Percentiles rank a stretch among this genome's conserved stretches.
Evolutionary conservation across 805 yeast species (phyloP).

Genomic region (Saturnispora saitoi): DNA sequence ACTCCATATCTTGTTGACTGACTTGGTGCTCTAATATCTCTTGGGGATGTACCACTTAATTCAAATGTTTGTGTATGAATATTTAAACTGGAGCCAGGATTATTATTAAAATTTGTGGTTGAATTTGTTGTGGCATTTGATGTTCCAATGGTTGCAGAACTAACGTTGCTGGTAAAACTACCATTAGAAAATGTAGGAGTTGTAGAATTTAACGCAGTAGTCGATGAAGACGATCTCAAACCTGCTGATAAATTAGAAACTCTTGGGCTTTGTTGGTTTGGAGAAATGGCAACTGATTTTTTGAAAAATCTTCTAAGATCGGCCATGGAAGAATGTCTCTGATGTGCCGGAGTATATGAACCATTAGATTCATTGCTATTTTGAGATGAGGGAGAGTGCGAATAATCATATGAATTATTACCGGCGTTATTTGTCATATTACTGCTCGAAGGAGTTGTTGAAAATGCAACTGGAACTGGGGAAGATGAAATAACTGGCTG

Average conservation of each 20-base stretch:
- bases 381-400: slow-evolving; percentile 26
- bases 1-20: slow-evolving; percentile 5
- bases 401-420: slow-evolving; percentile 3
- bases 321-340: slow-evolving; percentile 73
- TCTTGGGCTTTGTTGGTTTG: slow-evolving; percentile 21
- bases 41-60: slow-evolving; percentile 9
- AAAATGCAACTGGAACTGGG: slow-evolving; percentile 14
- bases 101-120: not conserved
- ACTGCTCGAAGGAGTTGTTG: slow-evolving; percentile 9
- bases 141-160: slow-evolving; percentile 8
- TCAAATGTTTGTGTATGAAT: not conserved
- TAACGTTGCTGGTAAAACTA: slow-evolving; percentile 5
- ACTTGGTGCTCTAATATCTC: slow-evolving; percentile 6
- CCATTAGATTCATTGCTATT: slow-evolving; percentile 23
- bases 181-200: slow-evolving; percentile 14
- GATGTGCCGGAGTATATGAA: slow-evolving; percentile 23
- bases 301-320: slow-evolving; percentile 68
- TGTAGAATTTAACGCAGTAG: slow-evolving; percentile 10
- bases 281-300: slow-evolving; percentile 26
- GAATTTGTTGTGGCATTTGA: slow-evolving; percentile 11
- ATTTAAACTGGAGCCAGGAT: not conserved
- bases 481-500: slow-evolving; percentile 21
- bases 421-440: not conserved
- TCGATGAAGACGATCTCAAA: slow-evolving; percentile 25
- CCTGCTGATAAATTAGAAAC: slow-evolving; percentile 31